These are phyloP conservation scores for Arthrobotrys iridis DNA, from an alignment of 2,329 filamentous ascomycete species.

Conservation along the genomic window DNA sequence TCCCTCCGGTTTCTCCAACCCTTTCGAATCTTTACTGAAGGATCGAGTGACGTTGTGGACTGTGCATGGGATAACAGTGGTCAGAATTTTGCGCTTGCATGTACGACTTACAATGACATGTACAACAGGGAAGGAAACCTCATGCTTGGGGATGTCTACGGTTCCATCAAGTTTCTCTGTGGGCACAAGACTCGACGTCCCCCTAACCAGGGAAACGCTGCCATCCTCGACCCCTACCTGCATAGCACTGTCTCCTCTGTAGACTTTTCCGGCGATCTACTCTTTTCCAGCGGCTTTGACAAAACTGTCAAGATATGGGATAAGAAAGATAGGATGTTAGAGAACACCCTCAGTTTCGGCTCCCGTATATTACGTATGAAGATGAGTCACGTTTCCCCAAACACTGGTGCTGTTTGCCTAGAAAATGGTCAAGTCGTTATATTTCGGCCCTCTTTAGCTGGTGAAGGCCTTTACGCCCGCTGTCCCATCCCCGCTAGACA, in stretches of 20 bases:
- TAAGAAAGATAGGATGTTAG: slow-evolving; percentile 38
- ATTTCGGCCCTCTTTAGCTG: slow-evolving; percentile 22
- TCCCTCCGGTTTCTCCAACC: slow-evolving; percentile 51
- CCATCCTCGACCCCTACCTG: slow-evolving; percentile 52
- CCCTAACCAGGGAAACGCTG: slow-evolving; percentile 29
- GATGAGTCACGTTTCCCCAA: slow-evolving; percentile 24
- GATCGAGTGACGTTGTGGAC: slow-evolving; percentile 57
- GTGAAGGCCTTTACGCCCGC: background rate
- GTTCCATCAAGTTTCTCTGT: slow-evolving; percentile 55
- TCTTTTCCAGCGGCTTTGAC: slow-evolving; percentile 57
- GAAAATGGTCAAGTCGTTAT: slow-evolving; percentile 55
- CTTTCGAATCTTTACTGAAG: slow-evolving; percentile 55
- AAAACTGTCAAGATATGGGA: slow-evolving; percentile 57
- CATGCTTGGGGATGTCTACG: slow-evolving; percentile 55
- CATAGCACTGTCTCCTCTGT: slow-evolving; percentile 56
- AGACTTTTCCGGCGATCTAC: slow-evolving; percentile 51
- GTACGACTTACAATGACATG: slow-evolving; percentile 54
- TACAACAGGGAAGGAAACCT: slow-evolving; percentile 58
- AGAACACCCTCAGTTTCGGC: slow-evolving; percentile 20
- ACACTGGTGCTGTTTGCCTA: slow-evolving; percentile 40
- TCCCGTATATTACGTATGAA: slow-evolving; percentile 38
- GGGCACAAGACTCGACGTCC: slow-evolving; percentile 54
- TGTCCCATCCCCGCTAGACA: slow-evolving; percentile 21
- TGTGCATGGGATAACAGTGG: slow-evolving; percentile 56
- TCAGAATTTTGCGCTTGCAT: slow-evolving; percentile 53